phyloP scores from a whole-genome alignment of 2,329 filamentous ascomycete species.

The Emergomyces pasteurianus region DNA sequence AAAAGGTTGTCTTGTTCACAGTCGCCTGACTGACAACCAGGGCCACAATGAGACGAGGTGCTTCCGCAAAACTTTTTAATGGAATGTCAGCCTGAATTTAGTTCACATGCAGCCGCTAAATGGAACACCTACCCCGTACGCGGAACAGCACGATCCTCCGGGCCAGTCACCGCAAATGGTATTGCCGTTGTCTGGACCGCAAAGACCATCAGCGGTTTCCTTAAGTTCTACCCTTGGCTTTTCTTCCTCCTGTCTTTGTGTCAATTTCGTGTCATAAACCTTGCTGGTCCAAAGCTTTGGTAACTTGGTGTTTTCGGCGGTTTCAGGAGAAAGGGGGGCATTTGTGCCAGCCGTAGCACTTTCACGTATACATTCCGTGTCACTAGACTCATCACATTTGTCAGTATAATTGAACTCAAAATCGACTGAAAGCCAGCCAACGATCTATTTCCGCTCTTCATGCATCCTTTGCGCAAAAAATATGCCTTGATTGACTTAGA shows the following conservation, averaged over 20 bases:
- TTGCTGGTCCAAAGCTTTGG: background rate
- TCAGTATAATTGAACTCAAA: background rate
- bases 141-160: constrained; percentile 43
- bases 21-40: constrained; percentile 45
- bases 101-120: background rate
- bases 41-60: constrained; percentile 41
- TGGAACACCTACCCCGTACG: constrained; percentile 42
- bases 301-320: background rate
- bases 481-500: background rate
- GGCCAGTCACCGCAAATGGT: constrained; percentile 43
- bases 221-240: background rate
- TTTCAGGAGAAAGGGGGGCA: background rate
- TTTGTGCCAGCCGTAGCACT: background rate
- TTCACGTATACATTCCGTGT: background rate
- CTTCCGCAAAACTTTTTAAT: constrained; percentile 25
- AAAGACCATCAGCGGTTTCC: constrained; percentile 35
- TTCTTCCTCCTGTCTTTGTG: background rate
- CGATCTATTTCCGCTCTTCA: background rate
- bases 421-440: background rate
- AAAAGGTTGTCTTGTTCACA: constrained; percentile 21
- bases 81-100: background rate
- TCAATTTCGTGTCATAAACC: background rate
- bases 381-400: background rate
- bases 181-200: constrained; percentile 38
- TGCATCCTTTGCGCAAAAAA: background rate